Evolutionary conservation across 139 green algal species (phyloP).

Genomic region (Coelastrella sp.): DNA sequence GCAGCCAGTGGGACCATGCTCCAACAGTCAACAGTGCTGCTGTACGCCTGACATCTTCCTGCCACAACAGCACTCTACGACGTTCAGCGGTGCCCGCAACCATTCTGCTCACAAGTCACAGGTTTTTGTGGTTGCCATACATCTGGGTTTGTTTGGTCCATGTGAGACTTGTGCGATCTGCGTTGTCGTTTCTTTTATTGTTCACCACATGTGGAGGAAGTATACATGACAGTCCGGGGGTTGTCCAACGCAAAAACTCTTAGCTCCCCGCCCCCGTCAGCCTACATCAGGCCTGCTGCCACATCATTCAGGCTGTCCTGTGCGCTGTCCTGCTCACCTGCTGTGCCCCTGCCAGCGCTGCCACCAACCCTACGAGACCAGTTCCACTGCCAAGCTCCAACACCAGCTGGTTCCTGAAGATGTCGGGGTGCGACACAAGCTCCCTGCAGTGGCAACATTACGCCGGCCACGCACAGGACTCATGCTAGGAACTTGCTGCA

Average conservation of each 20-base stretch:
- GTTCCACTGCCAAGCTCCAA: slow-evolving; percentile 86
- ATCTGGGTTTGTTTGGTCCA: too few relatives aligned
- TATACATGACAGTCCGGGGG: too few relatives aligned
- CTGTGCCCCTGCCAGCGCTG: slow-evolving; percentile 73
- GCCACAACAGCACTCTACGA: neutral
- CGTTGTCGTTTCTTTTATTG: too few relatives aligned
- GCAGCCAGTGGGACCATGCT: neutral
- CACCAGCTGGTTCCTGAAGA: slow-evolving; percentile 67
- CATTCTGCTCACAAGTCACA: too few relatives aligned
- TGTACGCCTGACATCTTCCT: neutral
- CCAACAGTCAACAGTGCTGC: neutral
- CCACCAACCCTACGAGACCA: slow-evolving; percentile 81
- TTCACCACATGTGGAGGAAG: too few relatives aligned
- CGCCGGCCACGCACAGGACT: neutral
- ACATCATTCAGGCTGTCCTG: neutral
- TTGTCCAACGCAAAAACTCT: too few relatives aligned
- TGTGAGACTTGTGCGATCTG: too few relatives aligned
- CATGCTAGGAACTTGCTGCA: neutral
- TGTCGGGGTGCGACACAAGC: slow-evolving; percentile 59
- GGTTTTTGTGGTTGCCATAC: too few relatives aligned
- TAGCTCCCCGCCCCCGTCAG: too few relatives aligned
- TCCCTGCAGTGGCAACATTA: slow-evolving; percentile 48
- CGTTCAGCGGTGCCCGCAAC: neutral
- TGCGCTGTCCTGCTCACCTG: slow-evolving; percentile 36
- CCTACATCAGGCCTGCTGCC: neutral